phyloP scores from a whole-genome alignment of 2,329 filamentous ascomycete genomes.

The Drechslerella coelobrocha region DNA sequence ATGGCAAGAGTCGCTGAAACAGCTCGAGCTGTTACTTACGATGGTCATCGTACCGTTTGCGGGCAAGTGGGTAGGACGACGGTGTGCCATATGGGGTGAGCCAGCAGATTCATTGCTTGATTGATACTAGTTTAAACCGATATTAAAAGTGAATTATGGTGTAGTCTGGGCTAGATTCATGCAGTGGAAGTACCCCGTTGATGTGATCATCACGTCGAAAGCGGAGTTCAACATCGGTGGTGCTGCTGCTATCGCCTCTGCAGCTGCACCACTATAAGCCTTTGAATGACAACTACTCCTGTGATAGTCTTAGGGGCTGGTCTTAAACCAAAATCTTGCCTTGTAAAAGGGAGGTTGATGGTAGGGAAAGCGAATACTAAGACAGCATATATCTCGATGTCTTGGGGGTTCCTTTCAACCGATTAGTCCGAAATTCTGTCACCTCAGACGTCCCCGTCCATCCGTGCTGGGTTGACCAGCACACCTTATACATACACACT shows the following conservation, averaged over 20 bases:
- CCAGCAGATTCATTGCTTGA: background rate
- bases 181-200: slow-evolving; percentile 55
- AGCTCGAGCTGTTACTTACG: slow-evolving; percentile 87
- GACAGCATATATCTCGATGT: background rate
- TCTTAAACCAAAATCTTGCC: no score
- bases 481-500: no score
- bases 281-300: slow-evolving; percentile 4
- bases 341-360: no score
- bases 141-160: slow-evolving; percentile 65
- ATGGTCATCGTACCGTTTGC: slow-evolving; percentile 94
- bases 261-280: slow-evolving; percentile 24
- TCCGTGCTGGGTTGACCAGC: no score
- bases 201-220: slow-evolving; percentile 52
- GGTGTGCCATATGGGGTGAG: slow-evolving; percentile 48
- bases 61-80: slow-evolving; percentile 70
- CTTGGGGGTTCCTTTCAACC: background rate
- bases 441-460: no score
- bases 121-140: background rate
- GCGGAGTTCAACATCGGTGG: slow-evolving; percentile 29
- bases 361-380: background rate
- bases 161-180: slow-evolving; percentile 54
- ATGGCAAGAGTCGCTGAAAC: slow-evolving; percentile 93
- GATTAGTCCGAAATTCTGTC: background rate
- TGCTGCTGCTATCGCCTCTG: slow-evolving; percentile 24
- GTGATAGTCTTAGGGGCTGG: background rate